Conservation (phyloP, 1,284 basidiomycete species). For the Cutaneotrichosporon sp. region DNA sequence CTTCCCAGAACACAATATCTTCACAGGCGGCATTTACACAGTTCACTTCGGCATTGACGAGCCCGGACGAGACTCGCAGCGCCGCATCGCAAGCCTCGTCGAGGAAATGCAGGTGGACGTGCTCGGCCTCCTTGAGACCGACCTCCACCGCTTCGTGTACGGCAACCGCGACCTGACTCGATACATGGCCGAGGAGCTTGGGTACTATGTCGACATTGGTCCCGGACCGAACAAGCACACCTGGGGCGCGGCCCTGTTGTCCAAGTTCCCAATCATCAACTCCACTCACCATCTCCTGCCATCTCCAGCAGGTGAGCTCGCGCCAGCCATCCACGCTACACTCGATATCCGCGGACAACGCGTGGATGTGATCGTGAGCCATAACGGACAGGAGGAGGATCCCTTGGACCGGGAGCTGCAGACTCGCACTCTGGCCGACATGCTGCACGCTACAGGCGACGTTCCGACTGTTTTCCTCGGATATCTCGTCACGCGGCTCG, state of each 20-base stretch:
- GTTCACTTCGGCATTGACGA: slow-evolving; percentile 84
- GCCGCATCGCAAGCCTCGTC: slow-evolving; percentile 68
- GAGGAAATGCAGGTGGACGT: slow-evolving; percentile 77
- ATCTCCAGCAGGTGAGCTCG: slow-evolving; percentile 77
- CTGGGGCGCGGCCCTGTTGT: slow-evolving; percentile 79
- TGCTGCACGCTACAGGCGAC: slow-evolving; percentile 69
- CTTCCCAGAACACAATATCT: slow-evolving; percentile 59
- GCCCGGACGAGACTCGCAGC: slow-evolving; percentile 73
- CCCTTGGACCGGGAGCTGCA: slow-evolving; percentile 92
- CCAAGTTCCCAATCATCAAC: slow-evolving; percentile 89
- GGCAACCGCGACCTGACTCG: slow-evolving; percentile 86
- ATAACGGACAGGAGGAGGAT: slow-evolving; percentile 90
- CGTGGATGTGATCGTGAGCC: slow-evolving; percentile 82
- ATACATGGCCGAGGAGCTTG: slow-evolving; percentile 69
- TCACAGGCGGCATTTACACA: slow-evolving; percentile 91
- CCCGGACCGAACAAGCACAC: slow-evolving; percentile 86
- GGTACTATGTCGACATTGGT: slow-evolving; percentile 66
- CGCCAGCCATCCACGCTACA: slow-evolving; percentile 84
- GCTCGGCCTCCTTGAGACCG: slow-evolving; percentile 74
- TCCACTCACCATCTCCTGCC: slow-evolving; percentile 85
- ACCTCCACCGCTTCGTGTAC: slow-evolving; percentile 75
- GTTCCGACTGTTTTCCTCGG: slow-evolving; percentile 79
- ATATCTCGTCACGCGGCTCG: slow-evolving; percentile 96
- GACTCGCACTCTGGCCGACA: slow-evolving; percentile 70
- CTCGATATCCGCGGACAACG: slow-evolving; percentile 72